phyloP scores from a whole-genome alignment of 2,329 filamentous ascomycete species.

The Xylaria sp. region DNA sequence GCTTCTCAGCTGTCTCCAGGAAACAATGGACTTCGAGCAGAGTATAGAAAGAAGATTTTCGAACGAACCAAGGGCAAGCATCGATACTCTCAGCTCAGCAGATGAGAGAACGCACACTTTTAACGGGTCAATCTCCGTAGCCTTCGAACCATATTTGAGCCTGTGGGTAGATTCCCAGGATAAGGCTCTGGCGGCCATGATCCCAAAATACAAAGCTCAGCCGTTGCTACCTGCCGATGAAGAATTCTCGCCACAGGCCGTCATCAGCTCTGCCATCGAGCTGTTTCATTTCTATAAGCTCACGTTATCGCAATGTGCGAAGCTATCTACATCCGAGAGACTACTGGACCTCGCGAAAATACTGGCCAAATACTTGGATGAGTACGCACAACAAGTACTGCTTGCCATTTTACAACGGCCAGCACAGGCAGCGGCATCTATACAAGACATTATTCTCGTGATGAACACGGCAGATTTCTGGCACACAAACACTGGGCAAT shows the following conservation, averaged over 20 bases:
- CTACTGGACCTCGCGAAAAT: conserved; percentile 86
- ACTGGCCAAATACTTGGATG: conserved; percentile 92
- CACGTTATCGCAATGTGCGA: conserved; percentile 92
- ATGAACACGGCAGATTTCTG: conserved; percentile 98
- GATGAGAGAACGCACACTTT: conserved; percentile 83
- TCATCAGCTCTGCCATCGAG: conserved; percentile 94
- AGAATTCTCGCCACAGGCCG: conserved; percentile 89
- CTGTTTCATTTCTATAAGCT: conserved; percentile 97
- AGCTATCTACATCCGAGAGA: conserved; percentile 89
- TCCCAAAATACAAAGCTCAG: conserved; percentile 88
- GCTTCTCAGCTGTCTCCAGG: conserved; percentile 87
- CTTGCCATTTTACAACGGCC: conserved; percentile 74
- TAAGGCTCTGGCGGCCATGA: conserved; percentile 82
- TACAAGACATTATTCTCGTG: conserved; percentile 85
- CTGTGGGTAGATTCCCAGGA: conserved; percentile 98
- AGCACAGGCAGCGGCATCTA: conserved; percentile 61
- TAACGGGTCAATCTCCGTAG: conserved; percentile 91
- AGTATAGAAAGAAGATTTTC: conserved; percentile 86
- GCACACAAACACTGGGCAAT: conserved; percentile 89
- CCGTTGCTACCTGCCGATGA: conserved; percentile 85
- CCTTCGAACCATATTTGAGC: conserved; percentile 96
- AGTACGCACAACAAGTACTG: conserved; percentile 93
- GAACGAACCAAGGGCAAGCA: conserved; percentile 78
- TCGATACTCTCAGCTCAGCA: conserved; percentile 86
- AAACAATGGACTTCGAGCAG: conserved; percentile 97